phyloP scores from a whole-genome alignment of 2,329 filamentous ascomycete species.

The Penicillium sp. region DNA sequence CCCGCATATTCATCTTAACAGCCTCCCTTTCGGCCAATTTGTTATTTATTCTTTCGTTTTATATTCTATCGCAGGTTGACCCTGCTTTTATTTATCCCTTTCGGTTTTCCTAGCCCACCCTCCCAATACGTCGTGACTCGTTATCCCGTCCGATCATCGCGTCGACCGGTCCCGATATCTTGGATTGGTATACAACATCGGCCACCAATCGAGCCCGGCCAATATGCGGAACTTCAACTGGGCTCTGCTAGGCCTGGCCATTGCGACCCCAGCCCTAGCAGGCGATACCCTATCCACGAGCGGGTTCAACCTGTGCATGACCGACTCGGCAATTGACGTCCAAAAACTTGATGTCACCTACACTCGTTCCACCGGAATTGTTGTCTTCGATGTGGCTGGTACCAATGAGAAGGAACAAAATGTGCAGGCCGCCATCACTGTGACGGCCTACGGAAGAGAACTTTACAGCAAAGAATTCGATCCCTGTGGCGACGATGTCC shows the following conservation, averaged over 20 bases:
- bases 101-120: background rate
- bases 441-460: conserved; percentile 77
- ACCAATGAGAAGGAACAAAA: conserved; percentile 70
- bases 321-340: conserved; percentile 60
- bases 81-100: conserved; percentile 10
- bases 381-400: conserved; percentile 80
- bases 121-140: conserved; percentile 4
- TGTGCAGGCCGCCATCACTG: conserved; percentile 69
- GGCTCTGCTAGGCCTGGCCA: conserved; percentile 28
- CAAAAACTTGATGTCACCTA: conserved; percentile 73
- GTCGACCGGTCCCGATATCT: conserved; percentile 3
- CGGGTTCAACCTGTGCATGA: conserved; percentile 71
- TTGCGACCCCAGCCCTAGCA: conserved; percentile 51
- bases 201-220: conserved; percentile 1
- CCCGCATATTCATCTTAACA: background rate
- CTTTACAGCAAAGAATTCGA: conserved; percentile 79
- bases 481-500: conserved; percentile 67
- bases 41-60: background rate
- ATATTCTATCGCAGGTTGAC: conserved; percentile 20
- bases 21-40: background rate
- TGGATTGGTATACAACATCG: conserved; percentile 1
- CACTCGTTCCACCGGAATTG: conserved; percentile 66
- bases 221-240: conserved; percentile 29
- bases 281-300: conserved; percentile 72
- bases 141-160: conserved; percentile 12